A percentile compares a stretch with the other conserved stretches of the same genome.
phyloP scores from a whole-genome alignment of 176 grass and related monocot species.

The Hordeum marinum region DNA sequence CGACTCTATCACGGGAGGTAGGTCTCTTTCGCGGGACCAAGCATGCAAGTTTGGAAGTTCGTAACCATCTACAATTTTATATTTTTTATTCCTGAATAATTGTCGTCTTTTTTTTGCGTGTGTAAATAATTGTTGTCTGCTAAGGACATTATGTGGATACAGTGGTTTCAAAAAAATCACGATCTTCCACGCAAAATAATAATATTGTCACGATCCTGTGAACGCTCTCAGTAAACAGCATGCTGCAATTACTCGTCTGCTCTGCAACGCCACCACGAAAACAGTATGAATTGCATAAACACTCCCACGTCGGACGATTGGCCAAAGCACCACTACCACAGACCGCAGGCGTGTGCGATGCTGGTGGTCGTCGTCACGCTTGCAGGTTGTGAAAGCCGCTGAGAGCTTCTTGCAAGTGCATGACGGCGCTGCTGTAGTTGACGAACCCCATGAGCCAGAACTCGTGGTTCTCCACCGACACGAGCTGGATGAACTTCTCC shows the following conservation, averaged over 20 bases:
- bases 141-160: neutral
- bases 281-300: neutral
- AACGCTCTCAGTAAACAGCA: neutral
- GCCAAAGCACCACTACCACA: neutral
- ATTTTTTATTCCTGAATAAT: neutral
- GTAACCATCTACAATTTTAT: neutral
- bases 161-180: neutral
- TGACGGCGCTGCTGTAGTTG: slow-evolving; percentile 66
- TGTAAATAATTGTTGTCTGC: neutral
- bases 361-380: neutral
- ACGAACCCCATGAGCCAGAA: slow-evolving; percentile 89
- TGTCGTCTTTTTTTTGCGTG: no score
- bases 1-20: no score
- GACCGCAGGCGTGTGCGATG: neutral
- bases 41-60: neutral
- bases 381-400: slow-evolving; percentile 24
- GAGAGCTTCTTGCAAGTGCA: slow-evolving; percentile 52
- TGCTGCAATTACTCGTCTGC: neutral
- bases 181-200: neutral
- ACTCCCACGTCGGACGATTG: neutral
- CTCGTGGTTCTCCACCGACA: slow-evolving; percentile 66
- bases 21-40: no score
- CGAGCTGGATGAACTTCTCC: slow-evolving; percentile 81
- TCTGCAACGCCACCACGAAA: neutral
- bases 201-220: neutral